phyloP scores from a whole-genome alignment of 2,329 filamentous ascomycete genomes.

The Verticillium isaacii region DNA sequence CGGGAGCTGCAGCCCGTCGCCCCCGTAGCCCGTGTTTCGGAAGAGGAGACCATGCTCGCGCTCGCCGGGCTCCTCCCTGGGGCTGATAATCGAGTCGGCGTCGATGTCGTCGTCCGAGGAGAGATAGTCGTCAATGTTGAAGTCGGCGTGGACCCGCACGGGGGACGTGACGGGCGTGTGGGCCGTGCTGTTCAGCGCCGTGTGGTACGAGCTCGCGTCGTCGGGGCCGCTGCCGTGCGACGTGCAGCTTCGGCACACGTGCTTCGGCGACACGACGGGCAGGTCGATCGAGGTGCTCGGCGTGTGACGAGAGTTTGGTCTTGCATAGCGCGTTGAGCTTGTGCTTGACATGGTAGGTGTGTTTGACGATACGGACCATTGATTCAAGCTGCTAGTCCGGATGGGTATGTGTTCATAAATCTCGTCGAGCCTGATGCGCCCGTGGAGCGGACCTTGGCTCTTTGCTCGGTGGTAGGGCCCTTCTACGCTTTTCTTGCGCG shows the following conservation, averaged over 20 bases:
- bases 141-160: conserved; percentile 7
- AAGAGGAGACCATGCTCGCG: conserved; percentile 33
- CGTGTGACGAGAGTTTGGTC: conserved; percentile 37
- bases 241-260: conserved; percentile 6
- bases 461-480: conserved; percentile 13
- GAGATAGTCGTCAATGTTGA: conserved; percentile 34
- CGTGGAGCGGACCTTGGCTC: conserved; percentile 17
- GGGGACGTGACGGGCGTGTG: neutral
- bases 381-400: conserved; percentile 29
- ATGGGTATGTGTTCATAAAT: conserved; percentile 30
- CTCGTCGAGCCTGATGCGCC: conserved; percentile 23
- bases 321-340: conserved; percentile 32
- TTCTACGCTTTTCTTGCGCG: conserved; percentile 8
- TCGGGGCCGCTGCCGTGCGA: conserved; percentile 11
- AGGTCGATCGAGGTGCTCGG: conserved; percentile 40
- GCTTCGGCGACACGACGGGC: conserved; percentile 12
- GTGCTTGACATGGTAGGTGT: conserved; percentile 33
- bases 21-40: conserved; percentile 27
- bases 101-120: conserved; percentile 33
- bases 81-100: conserved; percentile 25
- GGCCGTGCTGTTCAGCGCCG: conserved; percentile 6
- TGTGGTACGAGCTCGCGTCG: conserved; percentile 10
- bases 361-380: conserved; percentile 37
- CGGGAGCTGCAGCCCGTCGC: conserved; percentile 26
- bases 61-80: conserved; percentile 15